A percentile compares a stretch with the other conserved stretches of the same genome.
Evolutionary conservation across 2,329 filamentous ascomycete species (phyloP).

Genomic region (Huntiella bhutanensis): DNA sequence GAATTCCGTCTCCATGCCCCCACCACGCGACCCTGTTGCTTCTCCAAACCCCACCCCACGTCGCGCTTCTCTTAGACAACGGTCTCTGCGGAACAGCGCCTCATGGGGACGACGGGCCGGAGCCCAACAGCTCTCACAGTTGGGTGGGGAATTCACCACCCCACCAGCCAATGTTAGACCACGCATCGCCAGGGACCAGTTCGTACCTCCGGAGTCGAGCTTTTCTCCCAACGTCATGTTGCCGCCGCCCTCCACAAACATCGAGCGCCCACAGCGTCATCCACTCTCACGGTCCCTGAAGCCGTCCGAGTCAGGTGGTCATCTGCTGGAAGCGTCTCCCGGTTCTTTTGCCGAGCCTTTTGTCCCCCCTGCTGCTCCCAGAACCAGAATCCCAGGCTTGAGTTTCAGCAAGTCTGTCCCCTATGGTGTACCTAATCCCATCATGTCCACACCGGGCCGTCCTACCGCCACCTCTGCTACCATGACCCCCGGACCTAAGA

Average conservation of each 20-base stretch:
- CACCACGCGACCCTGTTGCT: slow-evolving; percentile 21
- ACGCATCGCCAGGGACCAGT: slow-evolving; percentile 63
- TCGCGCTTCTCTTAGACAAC: slow-evolving; percentile 63
- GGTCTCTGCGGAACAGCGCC: slow-evolving; percentile 44
- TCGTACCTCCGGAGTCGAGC: slow-evolving; percentile 35
- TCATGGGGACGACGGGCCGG: slow-evolving; percentile 42
- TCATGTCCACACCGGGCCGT: slow-evolving; percentile 6
- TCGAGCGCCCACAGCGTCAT: slow-evolving; percentile 41
- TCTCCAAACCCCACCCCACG: slow-evolving; percentile 37
- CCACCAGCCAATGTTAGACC: slow-evolving; percentile 40
- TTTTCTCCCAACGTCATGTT: slow-evolving; percentile 37
- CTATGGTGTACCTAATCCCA: slow-evolving; percentile 4
- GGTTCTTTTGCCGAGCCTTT: slow-evolving; percentile 10
- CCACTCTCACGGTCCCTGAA: slow-evolving; percentile 75
- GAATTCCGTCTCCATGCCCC: slow-evolving; percentile 18
- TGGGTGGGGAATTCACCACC: slow-evolving; percentile 37
- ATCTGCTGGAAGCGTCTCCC: slow-evolving; percentile 51
- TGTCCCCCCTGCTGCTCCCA: slow-evolving; percentile 12
- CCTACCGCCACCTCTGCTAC: slow-evolving; percentile 16
- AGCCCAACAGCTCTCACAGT: slow-evolving; percentile 23
- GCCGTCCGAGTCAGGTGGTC: slow-evolving; percentile 70
- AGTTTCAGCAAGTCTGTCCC: slow-evolving; percentile 10
- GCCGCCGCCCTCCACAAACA: slow-evolving; percentile 14
- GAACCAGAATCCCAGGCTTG: slow-evolving; percentile 20
- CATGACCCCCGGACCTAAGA: slow-evolving; percentile 17